Evolutionary conservation across 2,329 filamentous ascomycete species (phyloP), one percentile per base, ranked within the genome.

Genomic region (Cladosporium sp.): DNA sequence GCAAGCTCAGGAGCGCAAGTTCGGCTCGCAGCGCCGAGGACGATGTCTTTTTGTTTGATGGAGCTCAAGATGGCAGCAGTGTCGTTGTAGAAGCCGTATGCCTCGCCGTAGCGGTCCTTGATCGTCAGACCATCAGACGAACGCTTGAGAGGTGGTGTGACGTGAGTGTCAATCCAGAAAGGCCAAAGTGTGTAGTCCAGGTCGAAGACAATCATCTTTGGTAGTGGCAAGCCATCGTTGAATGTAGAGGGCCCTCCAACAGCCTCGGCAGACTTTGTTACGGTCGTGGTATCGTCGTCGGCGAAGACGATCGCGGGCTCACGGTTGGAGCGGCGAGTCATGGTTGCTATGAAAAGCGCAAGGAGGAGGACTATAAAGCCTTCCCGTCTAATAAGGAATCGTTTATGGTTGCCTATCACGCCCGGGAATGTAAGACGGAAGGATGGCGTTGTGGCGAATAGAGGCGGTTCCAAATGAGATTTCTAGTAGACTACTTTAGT

Each of bases 131-230:
- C 78, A 38, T 72, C 71, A 40, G 74, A 68, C 8, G 69, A 68
- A 3, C 74, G 67, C 64, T 86, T 86, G 51, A 96, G 76, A 0
- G 92, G 92, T 6, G 86, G 83, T 22, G 85, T 84, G 67, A 94
- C 88, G 75, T 97, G 92, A 3, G 92, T 96, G 78, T 97, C 94
- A 47, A 96, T 88, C 93, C 93, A 97, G 76, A 97, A 97, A 4
- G 92, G 92, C 94, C 93, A 97, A n/a, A 97, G 82, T 0, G 94
- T 97, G 80, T 97, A 97, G 80, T 97, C 93, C 63, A 97, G 85
- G 73, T 97, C 94, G 77, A 97, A 97, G 63, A 94, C 89, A 67
- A 97, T 83, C 65, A 96, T 82, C 62, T 87, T 86, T 0, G 92
- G 92, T 1, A 96, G 82, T 0, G 91, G 89, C 0, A 86, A 82